Evolutionary conservation across 176 grass and related monocot species (phyloP), one percentile per base, ranked within the genome.

Genomic region (Alopecurus myosuroides): DNA sequence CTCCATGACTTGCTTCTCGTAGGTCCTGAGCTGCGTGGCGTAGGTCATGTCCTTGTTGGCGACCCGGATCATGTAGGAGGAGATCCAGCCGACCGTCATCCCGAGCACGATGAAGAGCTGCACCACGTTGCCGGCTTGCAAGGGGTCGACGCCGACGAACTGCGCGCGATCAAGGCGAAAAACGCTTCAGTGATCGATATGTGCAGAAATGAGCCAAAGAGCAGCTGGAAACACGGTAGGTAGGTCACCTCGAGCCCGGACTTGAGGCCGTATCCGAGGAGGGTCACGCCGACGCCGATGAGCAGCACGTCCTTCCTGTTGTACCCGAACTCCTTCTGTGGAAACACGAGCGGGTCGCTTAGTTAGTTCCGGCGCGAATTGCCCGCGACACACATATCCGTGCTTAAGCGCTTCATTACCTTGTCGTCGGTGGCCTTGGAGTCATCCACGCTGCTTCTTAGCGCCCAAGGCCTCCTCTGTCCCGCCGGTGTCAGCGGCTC

Each of bases 1-100:
- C 93, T 98, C 93, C 97, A 98, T 98, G 90, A 98, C 97, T 85
- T 95, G 88, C 79, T 94, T 98, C 88, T 95, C 97, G 62, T 98
- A 98, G 78, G 87, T 88, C 87, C 86, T 95, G 82, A 98, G 91
- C 84, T 98, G 96, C n/a, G 91, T 83, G n/a, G 93, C 89, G 74
- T 98, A 98, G 82, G 96, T 95, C 93, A 98, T 98, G 74, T 94
- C 96, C 76, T 98, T 98, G 92, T 92, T 98, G 77, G 96, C 90
- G 31, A 98, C 96, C 76, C 96, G 82, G 82, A 95, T 94, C 88
- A 98, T 95, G 89, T 98, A 98, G 36, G 87, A 92, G 22, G 96
- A 94, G 76, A 98, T 94, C 96, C 96, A 98, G 26, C 93, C 96
- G 44, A 95, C 82, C 66, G 93, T 98, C 82, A 98, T 80, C 84